phyloP scores from a whole-genome alignment of 805 yeast species.

The Wickerhamiella hasegawae region DNA sequence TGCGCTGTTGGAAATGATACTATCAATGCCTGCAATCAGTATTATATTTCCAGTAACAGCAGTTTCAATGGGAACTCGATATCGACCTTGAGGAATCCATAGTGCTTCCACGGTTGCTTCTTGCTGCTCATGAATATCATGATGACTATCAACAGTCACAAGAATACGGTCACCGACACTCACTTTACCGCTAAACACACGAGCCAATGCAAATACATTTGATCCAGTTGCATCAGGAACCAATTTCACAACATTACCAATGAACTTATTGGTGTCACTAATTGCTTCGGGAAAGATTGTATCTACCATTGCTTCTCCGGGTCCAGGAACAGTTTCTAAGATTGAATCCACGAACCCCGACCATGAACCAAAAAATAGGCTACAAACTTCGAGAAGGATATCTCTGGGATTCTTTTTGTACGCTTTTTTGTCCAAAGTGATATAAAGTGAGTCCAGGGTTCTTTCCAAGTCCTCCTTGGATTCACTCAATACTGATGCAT shows the following conservation, averaged over 20 bases:
- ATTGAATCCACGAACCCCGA: constrained; percentile 26
- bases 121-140: too few species aligned
- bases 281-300: too few species aligned
- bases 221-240: not conserved
- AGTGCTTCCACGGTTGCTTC: constrained; percentile 17
- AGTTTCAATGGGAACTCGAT: constrained; percentile 35
- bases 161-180: not conserved
- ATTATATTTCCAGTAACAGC: constrained; percentile 56
- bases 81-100: constrained; percentile 53
- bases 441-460: constrained; percentile 25
- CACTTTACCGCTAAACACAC: not conserved
- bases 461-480: constrained; percentile 29
- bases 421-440: constrained; percentile 24
- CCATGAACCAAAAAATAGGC: constrained; percentile 35
- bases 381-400: constrained; percentile 38
- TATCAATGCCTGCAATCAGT: constrained; percentile 46
- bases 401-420: constrained; percentile 39
- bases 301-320: not conserved
- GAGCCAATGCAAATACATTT: not conserved
- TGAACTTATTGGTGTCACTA: not conserved
- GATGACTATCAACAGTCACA: not conserved
- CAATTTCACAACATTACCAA: not conserved
- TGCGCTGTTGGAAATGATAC: constrained; percentile 41
- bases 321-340: not conserved
- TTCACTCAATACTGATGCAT: constrained; percentile 40